A percentile compares a stretch with the other conserved stretches of the same genome.
Conservation (phyloP, 202 grass and related monocot genomes). For the Eragrostis tef region DNA sequence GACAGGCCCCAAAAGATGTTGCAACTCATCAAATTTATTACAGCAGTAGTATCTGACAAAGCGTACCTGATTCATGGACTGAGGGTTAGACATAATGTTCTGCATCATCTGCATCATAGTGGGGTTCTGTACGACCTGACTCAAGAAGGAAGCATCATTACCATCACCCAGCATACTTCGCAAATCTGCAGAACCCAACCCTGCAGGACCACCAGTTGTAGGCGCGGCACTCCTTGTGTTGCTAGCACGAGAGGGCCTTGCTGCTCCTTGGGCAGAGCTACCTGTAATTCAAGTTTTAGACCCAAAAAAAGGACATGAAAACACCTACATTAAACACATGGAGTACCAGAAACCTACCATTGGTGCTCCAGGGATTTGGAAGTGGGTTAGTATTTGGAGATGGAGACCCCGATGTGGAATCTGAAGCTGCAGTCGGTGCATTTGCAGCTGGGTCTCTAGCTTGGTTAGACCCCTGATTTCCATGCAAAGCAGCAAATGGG, state of each 20-base stretch:
- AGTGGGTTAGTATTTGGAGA: conserved; percentile 88
- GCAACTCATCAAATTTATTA: conserved; percentile 23
- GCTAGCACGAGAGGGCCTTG: conserved; percentile 54
- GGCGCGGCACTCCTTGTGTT: conserved; percentile 47
- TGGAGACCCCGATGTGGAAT: conserved; percentile 62
- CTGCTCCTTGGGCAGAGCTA: conserved; percentile 52
- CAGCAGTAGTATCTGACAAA: conserved; percentile 24
- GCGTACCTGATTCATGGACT: conserved; percentile 81
- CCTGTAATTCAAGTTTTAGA: conserved; percentile 53
- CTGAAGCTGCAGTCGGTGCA: conserved; percentile 52
- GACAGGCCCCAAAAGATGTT: conserved; percentile 13
- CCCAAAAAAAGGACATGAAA: background rate
- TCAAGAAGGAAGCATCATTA: conserved; percentile 58
- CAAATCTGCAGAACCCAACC: conserved; percentile 66
- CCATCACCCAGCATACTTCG: conserved; percentile 59
- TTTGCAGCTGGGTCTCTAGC: conserved; percentile 47
- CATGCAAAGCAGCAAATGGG: no score
- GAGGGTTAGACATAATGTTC: conserved; percentile 80
- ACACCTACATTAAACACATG: conserved; percentile 14
- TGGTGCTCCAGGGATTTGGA: conserved; percentile 83
- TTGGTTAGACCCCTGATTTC: conserved; percentile 69
- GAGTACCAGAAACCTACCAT: conserved; percentile 56
- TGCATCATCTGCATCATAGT: conserved; percentile 87
- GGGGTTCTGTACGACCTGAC: conserved; percentile 82
- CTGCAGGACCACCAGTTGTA: conserved; percentile 54